Evolutionary conservation across 2,329 filamentous ascomycete species (phyloP), one percentile per base, ranked within the genome.

Genomic region (Diaporthe caulivora): DNA sequence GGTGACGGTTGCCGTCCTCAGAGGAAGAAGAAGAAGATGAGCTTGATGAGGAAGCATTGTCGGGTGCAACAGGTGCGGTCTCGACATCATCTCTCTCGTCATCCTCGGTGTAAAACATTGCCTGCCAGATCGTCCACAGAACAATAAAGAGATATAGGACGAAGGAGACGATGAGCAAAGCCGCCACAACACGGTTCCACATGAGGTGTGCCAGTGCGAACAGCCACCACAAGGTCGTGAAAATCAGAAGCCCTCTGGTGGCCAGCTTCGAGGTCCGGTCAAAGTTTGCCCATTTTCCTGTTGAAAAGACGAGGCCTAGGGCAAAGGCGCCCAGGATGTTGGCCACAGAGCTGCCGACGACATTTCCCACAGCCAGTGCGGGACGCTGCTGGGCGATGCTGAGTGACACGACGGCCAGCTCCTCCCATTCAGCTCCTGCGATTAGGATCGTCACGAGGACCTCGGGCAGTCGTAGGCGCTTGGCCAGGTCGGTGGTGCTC

Each of bases 291-390:
- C 71, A 74, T 68, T 1, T 75, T 74, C 18, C 76, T 65, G 10
- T 79, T 78, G 72, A 80, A 76, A 84, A 87, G 4, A 89, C 77
- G 1, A 90, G 80, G 7, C 87, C 87, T 1, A 90, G 80, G 1
- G 87, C 87, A 76, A 90, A 90, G 17, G 88, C 88, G 21, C 87
- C 88, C 2, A 89, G 82, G 67, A 89, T 87, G 71, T 89, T 89
- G 65, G 87, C 89, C 58, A 90, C 87, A 47, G 83, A 81, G 24
- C 86, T 87, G n/a, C 87, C 87, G 74, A 89, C 78, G 64, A 89
- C 82, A 74, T 89, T 90, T n/a, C 87, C 88, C 0, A 89, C 77
- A 13, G 87, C 87, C 10, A 89, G 80, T 1, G 87, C 84, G 0
- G 83, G 81, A 31, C 84, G 86, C 37, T 83, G 79, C 69, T 85